Evolutionary conservation across 768 basidiomycete genomes (phyloP), one percentile per base, ranked within the genome.

Genomic region (Clathrus columnatus): DNA sequence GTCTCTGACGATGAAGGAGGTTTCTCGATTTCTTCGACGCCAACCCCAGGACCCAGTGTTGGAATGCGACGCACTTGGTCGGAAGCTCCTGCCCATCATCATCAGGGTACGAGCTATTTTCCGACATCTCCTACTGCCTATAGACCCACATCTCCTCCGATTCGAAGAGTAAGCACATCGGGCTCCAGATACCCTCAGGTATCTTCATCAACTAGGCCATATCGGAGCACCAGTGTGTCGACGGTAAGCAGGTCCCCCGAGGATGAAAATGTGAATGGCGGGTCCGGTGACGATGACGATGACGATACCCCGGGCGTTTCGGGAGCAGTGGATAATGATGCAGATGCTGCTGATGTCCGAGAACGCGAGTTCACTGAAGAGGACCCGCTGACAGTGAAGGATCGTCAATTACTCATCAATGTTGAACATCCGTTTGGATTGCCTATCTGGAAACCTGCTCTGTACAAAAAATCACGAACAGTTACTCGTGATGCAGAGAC

Each of bases 391-490:
- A 98, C 95, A 0, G 72, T 99, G 61, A 91, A 87, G 70, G 93
- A 97, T 62, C 82, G 96, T 27, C 96, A 99, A 69, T 96, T 94
- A 43, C 87, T 96, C 63, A 96, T 98, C 67, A 99, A 99, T 71
- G 94, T 96, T 65, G 91, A 95, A 66, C 96, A 99, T 69, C 96
- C 96, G 14, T 99, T 99, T 69, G 96, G 96, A 75, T 77, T 99
- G 57, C 95, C 91, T 36, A 97, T 99, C 67, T 99, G 96, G 96
- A 99, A 99, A 69, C 96, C 96, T 20, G 96, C 96, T 0, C 70
- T 99, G 56, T 99, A 99, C 82, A 93, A 94, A 71, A 99, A 99
- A 68, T 87, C 89, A 28, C 85, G 96, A 28, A 91, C 94, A 2
- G 90, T 99, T 63, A 97, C 94, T 48, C 90, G 95, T 50, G 82